These are phyloP conservation scores for Linnemannia hyalina DNA, from an alignment of 192 early-diverging fungal genomes.

Conservation along the genomic window DNA sequence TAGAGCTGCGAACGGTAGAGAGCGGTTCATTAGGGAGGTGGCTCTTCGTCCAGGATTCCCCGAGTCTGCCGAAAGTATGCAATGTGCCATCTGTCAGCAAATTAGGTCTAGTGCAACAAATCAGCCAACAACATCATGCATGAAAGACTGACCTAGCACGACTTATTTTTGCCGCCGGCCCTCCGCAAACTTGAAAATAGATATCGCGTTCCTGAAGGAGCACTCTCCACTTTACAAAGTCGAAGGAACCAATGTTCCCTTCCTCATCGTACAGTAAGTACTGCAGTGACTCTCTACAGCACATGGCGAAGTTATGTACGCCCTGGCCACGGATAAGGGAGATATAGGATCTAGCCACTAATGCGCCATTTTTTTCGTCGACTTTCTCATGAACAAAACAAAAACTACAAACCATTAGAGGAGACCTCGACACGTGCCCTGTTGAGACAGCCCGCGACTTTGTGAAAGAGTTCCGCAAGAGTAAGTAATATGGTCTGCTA, in stretches of 20 bases:
- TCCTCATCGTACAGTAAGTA: conserved; percentile 57
- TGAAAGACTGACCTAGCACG: neutral
- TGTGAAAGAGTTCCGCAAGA: conserved; percentile 40
- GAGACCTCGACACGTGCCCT: conserved; percentile 38
- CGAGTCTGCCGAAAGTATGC: conserved; percentile 46
- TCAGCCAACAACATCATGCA: neutral
- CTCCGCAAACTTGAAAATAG: neutral
- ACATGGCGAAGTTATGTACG: too few species aligned
- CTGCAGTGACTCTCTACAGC: neutral
- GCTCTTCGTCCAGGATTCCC: conserved; percentile 31
- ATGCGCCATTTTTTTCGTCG: neutral
- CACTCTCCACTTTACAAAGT: conserved; percentile 46
- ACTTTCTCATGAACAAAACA: neutral
- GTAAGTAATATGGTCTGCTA: conserved; percentile 14
- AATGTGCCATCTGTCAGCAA: too few species aligned
- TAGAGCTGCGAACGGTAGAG: conserved; percentile 50
- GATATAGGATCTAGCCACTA: neutral
- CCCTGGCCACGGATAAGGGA: too few species aligned
- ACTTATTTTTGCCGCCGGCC: neutral
- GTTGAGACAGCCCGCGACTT: conserved; percentile 41
- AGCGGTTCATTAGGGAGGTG: conserved; percentile 60
- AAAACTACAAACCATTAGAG: conserved; percentile 20
- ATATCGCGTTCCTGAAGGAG: conserved; percentile 44
- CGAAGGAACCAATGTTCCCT: conserved; percentile 37
- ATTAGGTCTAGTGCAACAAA: neutral